phyloP scores from a whole-genome alignment of 768 basidiomycete species.

The Termitomyces sp. region DNA sequence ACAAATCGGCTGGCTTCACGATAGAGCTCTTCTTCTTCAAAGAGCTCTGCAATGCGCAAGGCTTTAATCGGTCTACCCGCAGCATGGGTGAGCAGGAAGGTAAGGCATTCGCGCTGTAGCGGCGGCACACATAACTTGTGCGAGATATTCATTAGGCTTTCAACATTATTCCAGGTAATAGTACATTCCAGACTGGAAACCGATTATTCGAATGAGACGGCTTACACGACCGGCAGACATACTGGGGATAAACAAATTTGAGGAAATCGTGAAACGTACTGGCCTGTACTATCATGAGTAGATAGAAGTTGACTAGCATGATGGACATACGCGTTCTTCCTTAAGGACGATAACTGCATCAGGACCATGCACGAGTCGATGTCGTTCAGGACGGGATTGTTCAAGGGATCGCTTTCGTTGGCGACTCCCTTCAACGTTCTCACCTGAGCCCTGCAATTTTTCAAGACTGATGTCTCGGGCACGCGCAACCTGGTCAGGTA shows the following conservation, averaged over 20 bases:
- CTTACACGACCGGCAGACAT: slow-evolving; percentile 21
- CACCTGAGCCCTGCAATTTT: slow-evolving; percentile 44
- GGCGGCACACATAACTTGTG: slow-evolving; percentile 84
- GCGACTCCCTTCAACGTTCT: slow-evolving; percentile 2
- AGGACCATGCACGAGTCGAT: slow-evolving; percentile 45
- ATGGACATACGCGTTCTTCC: slow-evolving; percentile 67
- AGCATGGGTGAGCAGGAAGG: slow-evolving; percentile 87
- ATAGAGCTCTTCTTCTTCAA: slow-evolving; percentile 86
- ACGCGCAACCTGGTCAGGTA: slow-evolving; percentile 25
- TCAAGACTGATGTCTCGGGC: slow-evolving; percentile 53
- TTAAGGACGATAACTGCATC: slow-evolving; percentile 87
- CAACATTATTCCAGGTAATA: slow-evolving; percentile 94
- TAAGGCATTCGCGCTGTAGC: slow-evolving; percentile 76
- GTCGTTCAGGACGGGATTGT: slow-evolving; percentile 25
- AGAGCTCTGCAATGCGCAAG: slow-evolving; percentile 86
- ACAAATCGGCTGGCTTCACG: slow-evolving; percentile 90
- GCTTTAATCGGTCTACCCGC: slow-evolving; percentile 92
- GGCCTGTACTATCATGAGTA: slow-evolving; percentile 38
- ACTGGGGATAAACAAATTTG: slow-evolving; percentile 93
- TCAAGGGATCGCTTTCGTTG: slow-evolving; percentile 14
- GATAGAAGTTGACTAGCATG: not conserved
- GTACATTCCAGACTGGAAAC: slow-evolving; percentile 73
- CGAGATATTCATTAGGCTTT: slow-evolving; percentile 85
- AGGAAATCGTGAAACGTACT: slow-evolving; percentile 90
- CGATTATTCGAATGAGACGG: not conserved